phyloP scores from a whole-genome alignment of 805 yeast species.

The Lachancea lanzarotensis region DNA sequence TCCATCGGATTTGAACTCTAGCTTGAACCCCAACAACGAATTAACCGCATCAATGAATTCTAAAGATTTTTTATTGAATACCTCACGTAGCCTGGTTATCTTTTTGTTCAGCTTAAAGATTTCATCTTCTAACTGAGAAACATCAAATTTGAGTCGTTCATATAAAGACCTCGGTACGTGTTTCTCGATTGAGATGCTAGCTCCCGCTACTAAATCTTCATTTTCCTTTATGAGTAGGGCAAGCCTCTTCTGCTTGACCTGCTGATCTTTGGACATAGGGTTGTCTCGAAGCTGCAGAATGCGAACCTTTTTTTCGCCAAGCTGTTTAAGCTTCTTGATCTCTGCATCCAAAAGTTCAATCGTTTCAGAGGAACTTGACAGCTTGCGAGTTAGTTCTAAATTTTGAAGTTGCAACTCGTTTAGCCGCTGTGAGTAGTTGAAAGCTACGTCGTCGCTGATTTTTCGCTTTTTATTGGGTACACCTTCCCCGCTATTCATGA shows the following conservation, averaged over 20 bases:
- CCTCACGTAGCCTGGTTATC: constrained; percentile 45
- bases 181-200: constrained; percentile 7
- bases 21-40: constrained; percentile 61
- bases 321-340: constrained; percentile 29
- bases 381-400: constrained; percentile 32
- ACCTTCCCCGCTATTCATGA: constrained; percentile 14
- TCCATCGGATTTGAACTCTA: constrained; percentile 58
- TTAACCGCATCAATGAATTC: constrained; percentile 66
- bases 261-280: constrained; percentile 58
- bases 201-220: constrained; percentile 39
- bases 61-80: constrained; percentile 57
- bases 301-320: constrained; percentile 38
- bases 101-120: constrained; percentile 47
- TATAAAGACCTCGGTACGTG: constrained; percentile 56
- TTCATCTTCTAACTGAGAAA: constrained; percentile 40
- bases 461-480: constrained; percentile 26
- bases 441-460: constrained; percentile 22
- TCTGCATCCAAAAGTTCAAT: constrained; percentile 35
- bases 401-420: constrained; percentile 38
- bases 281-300: constrained; percentile 59
- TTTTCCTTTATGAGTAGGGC: constrained; percentile 54
- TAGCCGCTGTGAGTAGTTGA: constrained; percentile 28
- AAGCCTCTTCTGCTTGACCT: constrained; percentile 47
- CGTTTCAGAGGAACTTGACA: constrained; percentile 35
- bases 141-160: constrained; percentile 54